phyloP scores from a whole-genome alignment of 345 rosid species.

The Odontarrhena argentea region DNA sequence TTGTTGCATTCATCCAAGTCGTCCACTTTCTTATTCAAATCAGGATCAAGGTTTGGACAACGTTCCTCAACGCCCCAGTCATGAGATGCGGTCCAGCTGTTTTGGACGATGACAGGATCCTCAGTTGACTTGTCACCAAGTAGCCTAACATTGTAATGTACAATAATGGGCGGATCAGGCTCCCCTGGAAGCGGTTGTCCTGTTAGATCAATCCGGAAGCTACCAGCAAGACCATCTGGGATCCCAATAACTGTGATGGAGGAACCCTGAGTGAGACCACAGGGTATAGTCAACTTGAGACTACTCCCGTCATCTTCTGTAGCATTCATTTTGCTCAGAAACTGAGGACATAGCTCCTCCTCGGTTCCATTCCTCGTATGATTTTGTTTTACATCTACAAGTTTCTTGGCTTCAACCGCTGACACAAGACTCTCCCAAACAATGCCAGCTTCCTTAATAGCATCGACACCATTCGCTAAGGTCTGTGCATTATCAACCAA shows the following conservation, averaged over 20 bases:
- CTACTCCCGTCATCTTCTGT: conserved; percentile 53
- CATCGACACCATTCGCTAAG: conserved; percentile 77
- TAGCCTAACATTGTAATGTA: conserved; percentile 96
- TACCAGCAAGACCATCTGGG: conserved; percentile 87
- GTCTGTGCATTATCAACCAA: conserved; percentile 66
- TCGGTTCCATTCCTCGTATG: conserved; percentile 51
- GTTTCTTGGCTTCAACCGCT: conserved; percentile 69
- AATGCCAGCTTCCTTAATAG: conserved; percentile 84
- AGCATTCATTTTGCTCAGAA: conserved; percentile 79
- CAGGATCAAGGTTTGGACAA: conserved; percentile 81
- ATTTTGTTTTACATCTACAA: conserved; percentile 51
- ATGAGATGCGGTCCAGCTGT: conserved; percentile 89
- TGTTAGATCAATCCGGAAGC: conserved; percentile 79
- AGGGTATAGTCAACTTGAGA: conserved; percentile 67
- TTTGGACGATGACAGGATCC: conserved; percentile 96
- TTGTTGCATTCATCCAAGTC: conserved; percentile 88
- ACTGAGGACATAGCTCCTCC: conserved; percentile 87
- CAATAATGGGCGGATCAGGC: conserved; percentile 93
- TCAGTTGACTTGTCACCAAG: conserved; percentile 94
- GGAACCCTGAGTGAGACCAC: conserved; percentile 96
- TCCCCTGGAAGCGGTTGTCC: conserved; percentile 99
- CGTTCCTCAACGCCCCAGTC: conserved; percentile 99
- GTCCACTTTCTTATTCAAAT: conserved; percentile 80
- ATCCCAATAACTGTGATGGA: conserved; percentile 86
- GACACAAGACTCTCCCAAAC: conserved; percentile 84